These are phyloP conservation scores for Penicillium olsonii DNA, from an alignment of 2,329 filamentous ascomycete genomes.

Conservation along the genomic window DNA sequence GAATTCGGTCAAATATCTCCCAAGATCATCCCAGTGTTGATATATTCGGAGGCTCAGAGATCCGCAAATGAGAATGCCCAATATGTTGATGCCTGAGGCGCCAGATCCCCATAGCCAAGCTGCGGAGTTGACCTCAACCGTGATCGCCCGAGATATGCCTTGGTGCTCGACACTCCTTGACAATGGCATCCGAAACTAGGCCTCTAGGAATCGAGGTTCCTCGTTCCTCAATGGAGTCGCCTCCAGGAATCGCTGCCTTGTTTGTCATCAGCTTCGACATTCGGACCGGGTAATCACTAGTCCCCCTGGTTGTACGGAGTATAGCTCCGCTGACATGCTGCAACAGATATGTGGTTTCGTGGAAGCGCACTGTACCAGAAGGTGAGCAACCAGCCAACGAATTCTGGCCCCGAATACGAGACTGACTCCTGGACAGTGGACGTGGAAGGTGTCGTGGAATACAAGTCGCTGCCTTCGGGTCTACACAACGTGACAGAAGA, in stretches of 20 bases:
- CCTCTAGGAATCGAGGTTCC: conserved; percentile 38
- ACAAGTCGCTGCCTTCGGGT: conserved; percentile 92
- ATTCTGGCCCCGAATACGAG: conserved; percentile 3
- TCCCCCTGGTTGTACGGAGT: neutral
- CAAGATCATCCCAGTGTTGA: too few species aligned
- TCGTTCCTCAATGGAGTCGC: conserved; percentile 36
- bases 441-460: conserved; percentile 87
- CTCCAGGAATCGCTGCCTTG: conserved; percentile 67
- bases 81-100: conserved; percentile 16
- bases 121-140: conserved; percentile 15
- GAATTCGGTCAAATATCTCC: neutral
- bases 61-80: too few species aligned
- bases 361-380: conserved; percentile 73
- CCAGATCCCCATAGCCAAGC: neutral
- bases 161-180: conserved; percentile 8
- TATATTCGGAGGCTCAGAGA: too few species aligned
- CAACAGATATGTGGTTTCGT: conserved; percentile 74
- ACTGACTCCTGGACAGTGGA: conserved; percentile 45
- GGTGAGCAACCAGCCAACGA: conserved; percentile 49
- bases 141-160: conserved; percentile 26
- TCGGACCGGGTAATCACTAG: conserved; percentile 70
- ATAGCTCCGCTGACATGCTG: conserved; percentile 15
- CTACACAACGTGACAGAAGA: conserved; percentile 86
- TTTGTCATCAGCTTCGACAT: conserved; percentile 92
- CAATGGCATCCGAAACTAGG: conserved; percentile 34